phyloP scores from a whole-genome alignment of 441 rosid species.

The Pelargonium exstipulatum region DNA sequence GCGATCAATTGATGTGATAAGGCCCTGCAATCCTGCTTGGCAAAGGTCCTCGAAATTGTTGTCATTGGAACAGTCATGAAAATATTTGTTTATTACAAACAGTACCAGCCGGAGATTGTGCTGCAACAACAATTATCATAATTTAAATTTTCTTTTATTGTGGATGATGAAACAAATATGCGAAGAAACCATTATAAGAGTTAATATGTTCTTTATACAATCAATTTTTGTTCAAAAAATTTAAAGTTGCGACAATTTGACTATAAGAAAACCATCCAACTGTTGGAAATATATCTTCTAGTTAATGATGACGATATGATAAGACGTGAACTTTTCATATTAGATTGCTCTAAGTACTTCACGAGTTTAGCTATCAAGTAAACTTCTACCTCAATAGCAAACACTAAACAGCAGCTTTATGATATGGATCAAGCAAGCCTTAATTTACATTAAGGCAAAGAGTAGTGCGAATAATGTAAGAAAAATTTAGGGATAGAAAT shows the following conservation, averaged over 20 bases:
- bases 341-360: too few species aligned
- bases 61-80: slow-evolving; percentile 68
- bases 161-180: not conserved
- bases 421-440: too few species aligned
- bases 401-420: too few species aligned
- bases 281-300: too few species aligned
- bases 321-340: too few species aligned
- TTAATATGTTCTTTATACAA: not conserved
- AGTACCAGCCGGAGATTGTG: slow-evolving; percentile 88
- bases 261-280: too few species aligned
- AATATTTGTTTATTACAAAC: slow-evolving; percentile 77
- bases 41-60: slow-evolving; percentile 85
- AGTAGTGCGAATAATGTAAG: too few species aligned
- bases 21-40: slow-evolving; percentile 89
- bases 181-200: not conserved
- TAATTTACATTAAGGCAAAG: too few species aligned
- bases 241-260: not conserved
- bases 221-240: not conserved
- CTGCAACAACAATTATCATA: slow-evolving; percentile 38
- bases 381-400: too few species aligned
- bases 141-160: not conserved
- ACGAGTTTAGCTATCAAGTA: too few species aligned
- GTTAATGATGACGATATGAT: too few species aligned
- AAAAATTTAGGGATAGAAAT: too few species aligned
- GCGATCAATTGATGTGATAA: slow-evolving; percentile 76